Evolutionary conservation across 176 grass and related monocot genomes (phyloP), one percentile per base, ranked within the genome.

Genomic region (Raddia distichophylla): DNA sequence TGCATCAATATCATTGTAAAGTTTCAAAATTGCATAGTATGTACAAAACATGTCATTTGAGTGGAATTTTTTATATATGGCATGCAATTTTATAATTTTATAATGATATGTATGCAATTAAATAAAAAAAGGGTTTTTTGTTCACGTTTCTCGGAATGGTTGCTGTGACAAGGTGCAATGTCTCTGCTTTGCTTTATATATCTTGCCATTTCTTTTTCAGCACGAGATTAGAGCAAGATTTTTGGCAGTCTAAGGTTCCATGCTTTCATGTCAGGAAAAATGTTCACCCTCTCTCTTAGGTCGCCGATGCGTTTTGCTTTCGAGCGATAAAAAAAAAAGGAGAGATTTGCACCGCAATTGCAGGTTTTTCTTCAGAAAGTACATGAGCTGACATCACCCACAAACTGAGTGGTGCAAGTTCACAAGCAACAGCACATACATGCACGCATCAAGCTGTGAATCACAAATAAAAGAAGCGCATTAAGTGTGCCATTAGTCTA

Each of bases 231-330:
- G 59, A 77, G 51, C 58, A 76, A 85, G 15, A 40, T 58, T 68
- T 54, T 66, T 1, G 48, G 5, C 60, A 81, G 82, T 89, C 87
- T 81, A 81, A 77, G 3, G 18, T 57, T 81, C 49, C 8, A 3
- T 79, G 50, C 4, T 10, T 13, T 59, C 14, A 61, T 61, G 59
- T 11, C 11, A 59, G 59, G 59, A 61, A 76, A 49, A 64, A 10
- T 19, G 6, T 50, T 15, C 22, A 15, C 20, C 3, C 0, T 64
- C 0, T 19, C 43, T 44, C 48, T 67, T 19, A 22, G 11, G 3
- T 10, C 43, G 22, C 18, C 18, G 71, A 57, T 70, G 9, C 17
- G 74, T 85, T 68, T 81, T 89, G 64, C 42, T 50, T 64, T 60
- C 40, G 53, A 55, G 16, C 6, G 73, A 76, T 19, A 20, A 4